Percentiles rank a stretch among this genome's conserved stretches.
phyloP scores from a whole-genome alignment of 2,329 filamentous ascomycete genomes.

The Juglanconis juglandina region DNA sequence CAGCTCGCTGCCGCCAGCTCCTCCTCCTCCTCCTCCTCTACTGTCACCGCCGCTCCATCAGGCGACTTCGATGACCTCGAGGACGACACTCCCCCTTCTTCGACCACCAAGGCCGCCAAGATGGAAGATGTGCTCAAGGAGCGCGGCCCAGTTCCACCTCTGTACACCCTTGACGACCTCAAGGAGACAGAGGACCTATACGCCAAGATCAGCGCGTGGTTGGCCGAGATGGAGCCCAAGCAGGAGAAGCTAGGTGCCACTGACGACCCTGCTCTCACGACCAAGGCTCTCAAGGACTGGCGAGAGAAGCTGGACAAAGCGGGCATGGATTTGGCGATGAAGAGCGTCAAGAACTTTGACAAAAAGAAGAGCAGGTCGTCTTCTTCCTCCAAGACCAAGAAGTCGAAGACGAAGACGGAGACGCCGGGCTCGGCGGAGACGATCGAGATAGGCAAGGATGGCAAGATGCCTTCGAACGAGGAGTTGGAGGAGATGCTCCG shows the following conservation, averaged over 20 bases:
- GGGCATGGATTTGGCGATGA: constrained; percentile 67
- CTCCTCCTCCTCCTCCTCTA: constrained; percentile 36
- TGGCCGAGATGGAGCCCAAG: constrained; percentile 65
- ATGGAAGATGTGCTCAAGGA: constrained; percentile 44
- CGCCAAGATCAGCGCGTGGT: constrained; percentile 66
- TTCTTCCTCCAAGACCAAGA: constrained; percentile 36
- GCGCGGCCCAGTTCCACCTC: constrained; percentile 55
- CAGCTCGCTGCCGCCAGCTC: constrained; percentile 50
- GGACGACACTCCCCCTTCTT: constrained; percentile 52
- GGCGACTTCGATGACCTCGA: constrained; percentile 71
- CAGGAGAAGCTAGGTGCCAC: constrained; percentile 68
- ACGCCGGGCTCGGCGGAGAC: constrained; percentile 34
- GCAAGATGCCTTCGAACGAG: constrained; percentile 39
- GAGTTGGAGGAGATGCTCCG: constrained; percentile 54
- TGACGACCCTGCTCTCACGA: constrained; percentile 71
- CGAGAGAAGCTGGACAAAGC: constrained; percentile 69
- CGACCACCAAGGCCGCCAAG: constrained; percentile 36
- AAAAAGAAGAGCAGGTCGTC: constrained; percentile 39
- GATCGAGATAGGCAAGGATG: constrained; percentile 40
- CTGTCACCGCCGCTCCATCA: constrained; percentile 44
- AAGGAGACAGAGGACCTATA: constrained; percentile 60
- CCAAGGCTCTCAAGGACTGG: constrained; percentile 68
- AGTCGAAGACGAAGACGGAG: constrained; percentile 36
- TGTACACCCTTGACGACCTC: constrained; percentile 73
- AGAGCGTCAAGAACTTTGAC: constrained; percentile 58